Evolutionary conservation across 345 rosid species (phyloP), one percentile per base, ranked within the genome.

Genomic region (Hypericum perforatum): DNA sequence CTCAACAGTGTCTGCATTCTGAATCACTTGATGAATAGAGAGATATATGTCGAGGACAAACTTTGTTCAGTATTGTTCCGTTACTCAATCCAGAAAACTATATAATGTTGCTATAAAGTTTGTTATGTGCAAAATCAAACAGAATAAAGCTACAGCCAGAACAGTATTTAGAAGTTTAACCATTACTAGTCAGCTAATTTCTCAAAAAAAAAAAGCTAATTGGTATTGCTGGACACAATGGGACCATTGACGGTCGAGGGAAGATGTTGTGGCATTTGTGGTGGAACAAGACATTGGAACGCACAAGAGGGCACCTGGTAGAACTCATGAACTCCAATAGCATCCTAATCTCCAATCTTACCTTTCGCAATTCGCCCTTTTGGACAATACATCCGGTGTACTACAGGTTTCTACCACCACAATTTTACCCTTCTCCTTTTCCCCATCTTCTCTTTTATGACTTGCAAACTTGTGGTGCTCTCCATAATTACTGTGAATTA

Each of bases 191-290:
- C 32, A 22, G 32, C 32, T 22, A n/a, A n/a, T n/a, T n/a, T n/a
- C n/a, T n/a, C n/a, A n/a, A n/a, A 11, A 11, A 7, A 7, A 8
- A 44, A 7, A 7, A 44, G 9, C 5, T 7, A 8, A 9, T 45
- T 7, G 7, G 16, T 36, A 40, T 42, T 69, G 55, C 78, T 85
- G 99, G 99, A 61, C 66, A 84, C 44, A 94, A 94, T 49, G 99
- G 95, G 36, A 89, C 94, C 13, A 76, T 94, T 11, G 97, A 92
- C 63, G 99, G 99, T 45, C 97, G 84, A 64, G 99, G 99, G 58
- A 81, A 67, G 60, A 89, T 86, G 89, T 94, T 95, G 99, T 92
- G 97, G 98, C 94, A 88, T 10, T 70, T 83, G 63, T 92, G 98
- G 98, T 89, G 99, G 99, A 94, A 89, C 66, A 78, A 83, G 73